Base-by-base conservation (phyloP, 1,139 yeast species). In the Taiozyma sp. region DNA sequence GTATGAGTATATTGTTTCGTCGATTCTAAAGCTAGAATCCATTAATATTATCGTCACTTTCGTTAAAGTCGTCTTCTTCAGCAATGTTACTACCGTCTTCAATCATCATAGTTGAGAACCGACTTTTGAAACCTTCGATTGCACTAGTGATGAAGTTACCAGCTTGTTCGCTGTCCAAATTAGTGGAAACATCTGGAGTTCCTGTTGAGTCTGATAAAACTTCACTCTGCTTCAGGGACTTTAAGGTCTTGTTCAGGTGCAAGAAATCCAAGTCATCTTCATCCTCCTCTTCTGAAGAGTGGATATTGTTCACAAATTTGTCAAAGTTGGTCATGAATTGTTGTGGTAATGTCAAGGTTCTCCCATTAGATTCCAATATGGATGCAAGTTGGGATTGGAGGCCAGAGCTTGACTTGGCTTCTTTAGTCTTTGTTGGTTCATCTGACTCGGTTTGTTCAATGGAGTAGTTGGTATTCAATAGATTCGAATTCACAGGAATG, bases 291-390 rank as follows among this genome's bases (percentile, higher is more conserved):
- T 55, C 52, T 12, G 47, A 46, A 12, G 38, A 45, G 13, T 52
- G 47, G 32, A 61, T 52, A 40, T 54, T 61, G 22, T 61, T 58
- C 7, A 62, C 45, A 45, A 57, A 62, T n/a, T 55, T 57, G 42
- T 61, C 65, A 50, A 61, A 55, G 44, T 62, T 62, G 19, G 48
- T 57, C 50, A 61, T 45, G n/a, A 61, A 46, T 40, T 61, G 65
- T 48, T 59, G 63, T 14, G 65, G 63, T 16, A 62, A 49, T 5
- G 64, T 60, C n/a, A 62, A 46, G 0, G 52, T 51, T 34, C 59
- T 49, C 2, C 42, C 51, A 23, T 40, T 24, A 4, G 48, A 10
- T 19, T 36, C 22, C 12, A 16, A 19, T 24, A 19, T 40, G 12
- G 29, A 23, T 23, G 43, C 43, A 16, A 40, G 43, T 23, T 40